Evolutionary conservation across 208 protist species (phyloP).

Genomic region (Leishmania braziliensis): DNA sequence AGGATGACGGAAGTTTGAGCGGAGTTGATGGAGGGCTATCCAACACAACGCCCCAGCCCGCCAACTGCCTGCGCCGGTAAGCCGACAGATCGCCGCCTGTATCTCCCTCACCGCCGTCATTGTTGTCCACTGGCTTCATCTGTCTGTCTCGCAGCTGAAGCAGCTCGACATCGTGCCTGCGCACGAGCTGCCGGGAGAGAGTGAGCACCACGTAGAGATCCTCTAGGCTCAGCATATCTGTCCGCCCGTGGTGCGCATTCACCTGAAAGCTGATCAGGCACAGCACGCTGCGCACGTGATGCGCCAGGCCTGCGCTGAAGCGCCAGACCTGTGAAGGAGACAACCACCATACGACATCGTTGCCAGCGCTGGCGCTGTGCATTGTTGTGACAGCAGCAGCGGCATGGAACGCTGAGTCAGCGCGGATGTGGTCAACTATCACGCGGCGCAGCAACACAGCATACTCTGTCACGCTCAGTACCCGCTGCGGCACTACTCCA

Average conservation of each 20-base stretch:
- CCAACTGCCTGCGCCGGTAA: not conserved
- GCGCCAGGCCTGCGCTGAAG: conserved; percentile 34
- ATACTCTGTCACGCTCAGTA: conserved; percentile 55
- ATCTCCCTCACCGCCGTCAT: not conserved
- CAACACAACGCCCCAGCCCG: not conserved
- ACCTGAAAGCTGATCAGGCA: conserved; percentile 70
- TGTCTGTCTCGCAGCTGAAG: not conserved
- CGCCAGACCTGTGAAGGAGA: conserved; percentile 74
- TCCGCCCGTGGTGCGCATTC: conserved; percentile 32
- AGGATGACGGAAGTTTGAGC: not conserved
- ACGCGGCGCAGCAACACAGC: conserved; percentile 50
- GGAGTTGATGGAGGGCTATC: not conserved
- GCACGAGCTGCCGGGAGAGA: conserved; percentile 38
- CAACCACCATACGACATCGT: conserved; percentile 41
- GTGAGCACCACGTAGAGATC: conserved; percentile 71
- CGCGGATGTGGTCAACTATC: conserved; percentile 22
- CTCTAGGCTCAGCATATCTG: conserved; percentile 50
- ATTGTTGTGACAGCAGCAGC: not conserved
- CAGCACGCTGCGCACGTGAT: conserved; percentile 45
- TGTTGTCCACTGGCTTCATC: not conserved
- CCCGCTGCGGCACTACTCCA: conserved; percentile 49
- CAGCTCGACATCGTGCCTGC: not conserved
- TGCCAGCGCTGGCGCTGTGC: not conserved
- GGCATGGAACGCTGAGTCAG: not conserved
- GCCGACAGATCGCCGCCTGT: not conserved